These are phyloP conservation scores for Lentinus brumalis DNA, from an alignment of 768 basidiomycete species.

Conservation along the genomic window DNA sequence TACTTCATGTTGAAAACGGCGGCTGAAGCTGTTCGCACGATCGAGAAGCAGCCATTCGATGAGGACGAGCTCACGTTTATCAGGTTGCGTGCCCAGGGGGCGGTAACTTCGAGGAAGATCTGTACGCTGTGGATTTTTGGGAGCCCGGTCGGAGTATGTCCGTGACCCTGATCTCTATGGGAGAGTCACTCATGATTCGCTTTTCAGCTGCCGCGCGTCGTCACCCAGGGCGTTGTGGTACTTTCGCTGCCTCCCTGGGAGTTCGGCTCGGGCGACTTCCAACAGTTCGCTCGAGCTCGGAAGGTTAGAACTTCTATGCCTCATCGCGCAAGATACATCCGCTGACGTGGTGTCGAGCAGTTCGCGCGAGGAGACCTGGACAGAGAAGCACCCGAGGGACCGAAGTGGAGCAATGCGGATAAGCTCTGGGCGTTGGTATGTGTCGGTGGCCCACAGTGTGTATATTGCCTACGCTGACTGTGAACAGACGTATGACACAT, in stretches of 20 bases:
- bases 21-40: constrained; percentile 10
- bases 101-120: neutral
- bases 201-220: neutral
- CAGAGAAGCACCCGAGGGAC: neutral
- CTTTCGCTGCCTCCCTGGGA: constrained; percentile 12
- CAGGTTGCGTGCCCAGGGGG: neutral
- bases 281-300: neutral
- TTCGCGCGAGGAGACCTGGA: neutral
- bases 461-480: too few relatives aligned
- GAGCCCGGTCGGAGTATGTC: neutral
- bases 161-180: too few relatives aligned
- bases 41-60: constrained; percentile 11
- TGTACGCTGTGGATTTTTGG: constrained; percentile 7
- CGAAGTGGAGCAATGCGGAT: constrained; percentile 6
- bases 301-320: neutral
- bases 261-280: constrained; percentile 9
- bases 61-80: constrained; percentile 12
- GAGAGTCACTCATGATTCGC: neutral
- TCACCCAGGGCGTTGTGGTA: constrained; percentile 9
- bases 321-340: too few relatives aligned
- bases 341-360: neutral
- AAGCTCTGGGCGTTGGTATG: constrained; percentile 15
- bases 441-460: neutral
- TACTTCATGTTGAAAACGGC: constrained; percentile 8
- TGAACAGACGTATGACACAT: constrained; percentile 8